Evolutionary conservation across 768 basidiomycete genomes (phyloP).

Genomic region (Astraeus odoratus): DNA sequence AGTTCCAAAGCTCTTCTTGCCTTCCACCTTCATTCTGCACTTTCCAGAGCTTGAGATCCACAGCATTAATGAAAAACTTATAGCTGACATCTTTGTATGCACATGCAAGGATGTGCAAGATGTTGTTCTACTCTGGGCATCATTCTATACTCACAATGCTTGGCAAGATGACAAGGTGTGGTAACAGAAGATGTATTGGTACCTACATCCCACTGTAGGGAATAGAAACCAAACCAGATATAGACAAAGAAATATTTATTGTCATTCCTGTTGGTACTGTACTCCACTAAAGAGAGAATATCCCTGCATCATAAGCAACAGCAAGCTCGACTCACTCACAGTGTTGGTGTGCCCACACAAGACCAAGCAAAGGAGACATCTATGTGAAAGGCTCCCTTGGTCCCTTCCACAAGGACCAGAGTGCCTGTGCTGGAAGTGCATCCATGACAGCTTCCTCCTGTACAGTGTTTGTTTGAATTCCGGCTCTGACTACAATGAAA

Average conservation of each 20-base stretch:
- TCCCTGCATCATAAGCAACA: neutral
- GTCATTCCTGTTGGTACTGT: slow-evolving; percentile 12
- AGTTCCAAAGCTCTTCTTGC: no score
- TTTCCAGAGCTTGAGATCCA: no score
- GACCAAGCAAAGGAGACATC: slow-evolving; percentile 60
- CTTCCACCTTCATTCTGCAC: no score
- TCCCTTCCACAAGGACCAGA: slow-evolving; percentile 45
- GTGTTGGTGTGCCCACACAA: slow-evolving; percentile 49
- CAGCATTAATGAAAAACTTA: no score
- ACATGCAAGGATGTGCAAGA: no score
- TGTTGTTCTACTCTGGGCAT: no score
- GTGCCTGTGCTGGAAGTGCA: slow-evolving; percentile 55
- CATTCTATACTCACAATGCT: slow-evolving; percentile 61
- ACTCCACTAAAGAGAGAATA: slow-evolving; percentile 35
- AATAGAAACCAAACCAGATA: slow-evolving; percentile 30
- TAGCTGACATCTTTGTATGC: no score
- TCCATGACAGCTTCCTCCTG: slow-evolving; percentile 82
- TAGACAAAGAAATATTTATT: neutral
- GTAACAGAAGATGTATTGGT: slow-evolving; percentile 64
- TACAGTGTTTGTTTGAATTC: no score
- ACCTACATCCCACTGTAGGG: slow-evolving; percentile 58
- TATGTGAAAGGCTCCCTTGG: slow-evolving; percentile 61
- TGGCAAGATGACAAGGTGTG: slow-evolving; percentile 40
- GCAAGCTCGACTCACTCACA: slow-evolving; percentile 50
- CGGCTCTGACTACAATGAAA: no score